A percentile compares a stretch with the other conserved stretches of the same genome.
Conservation (phyloP, 176 grass and related monocot genomes). For the Panicum miliaceum region DNA sequence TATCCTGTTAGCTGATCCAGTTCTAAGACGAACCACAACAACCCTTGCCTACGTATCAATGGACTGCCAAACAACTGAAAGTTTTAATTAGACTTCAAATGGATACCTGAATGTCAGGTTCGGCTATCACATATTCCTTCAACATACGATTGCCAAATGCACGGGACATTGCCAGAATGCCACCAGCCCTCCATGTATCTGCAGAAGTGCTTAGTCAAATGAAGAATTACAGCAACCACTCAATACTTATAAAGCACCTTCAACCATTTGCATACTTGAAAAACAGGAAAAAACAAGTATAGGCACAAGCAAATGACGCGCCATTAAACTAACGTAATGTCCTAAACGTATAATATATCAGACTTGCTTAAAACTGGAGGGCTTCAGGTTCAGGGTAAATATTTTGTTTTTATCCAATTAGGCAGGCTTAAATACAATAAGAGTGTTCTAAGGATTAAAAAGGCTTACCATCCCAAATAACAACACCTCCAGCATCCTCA, state of each 20-base stretch:
- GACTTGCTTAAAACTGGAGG: background rate
- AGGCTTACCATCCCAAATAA: constrained; percentile 72
- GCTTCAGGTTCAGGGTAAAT: background rate
- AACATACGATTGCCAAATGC: constrained; percentile 83
- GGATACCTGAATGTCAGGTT: constrained; percentile 85
- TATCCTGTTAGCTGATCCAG: constrained; percentile 1
- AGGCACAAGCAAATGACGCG: background rate
- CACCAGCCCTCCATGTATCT: constrained; percentile 89
- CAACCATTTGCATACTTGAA: background rate
- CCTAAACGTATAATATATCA: constrained; percentile 3
- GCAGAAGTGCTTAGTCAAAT: constrained; percentile 38
- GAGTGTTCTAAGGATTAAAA: constrained; percentile 14
- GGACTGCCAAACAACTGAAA: constrained; percentile 6
- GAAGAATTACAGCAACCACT: constrained; percentile 13
- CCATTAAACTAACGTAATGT: background rate
- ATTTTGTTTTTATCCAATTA: constrained; percentile 16
- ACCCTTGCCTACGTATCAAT: background rate
- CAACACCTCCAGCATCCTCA: constrained; percentile 79
- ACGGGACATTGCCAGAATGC: constrained; percentile 89
- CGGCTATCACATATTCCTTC: constrained; percentile 76
- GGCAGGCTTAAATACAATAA: constrained; percentile 4
- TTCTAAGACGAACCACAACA: background rate
- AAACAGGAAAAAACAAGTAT: constrained; percentile 9
- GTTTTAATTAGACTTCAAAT: constrained; percentile 36
- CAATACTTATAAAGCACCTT: constrained; percentile 35